Conservation (phyloP, 768 basidiomycete genomes). For the Agaricus blazei region DNA sequence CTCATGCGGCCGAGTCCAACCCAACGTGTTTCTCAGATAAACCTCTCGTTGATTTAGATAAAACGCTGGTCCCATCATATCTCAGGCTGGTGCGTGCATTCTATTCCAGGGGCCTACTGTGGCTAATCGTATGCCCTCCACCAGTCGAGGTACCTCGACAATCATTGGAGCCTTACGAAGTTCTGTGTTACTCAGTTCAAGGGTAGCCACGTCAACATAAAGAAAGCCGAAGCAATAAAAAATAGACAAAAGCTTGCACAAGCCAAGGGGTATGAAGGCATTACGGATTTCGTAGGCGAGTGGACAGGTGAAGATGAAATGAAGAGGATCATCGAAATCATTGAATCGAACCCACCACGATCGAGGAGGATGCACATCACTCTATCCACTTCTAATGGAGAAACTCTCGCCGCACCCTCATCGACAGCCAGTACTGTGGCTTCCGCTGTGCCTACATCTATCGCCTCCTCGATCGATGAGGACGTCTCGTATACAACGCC, state of each 20-base stretch:
- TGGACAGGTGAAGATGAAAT: conserved; percentile 65
- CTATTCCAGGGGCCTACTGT: neutral
- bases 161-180: conserved; percentile 83
- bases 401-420: conserved; percentile 8
- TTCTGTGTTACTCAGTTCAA: conserved; percentile 85
- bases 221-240: conserved; percentile 54
- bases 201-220: conserved; percentile 48
- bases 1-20: conserved; percentile 90
- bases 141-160: conserved; percentile 72
- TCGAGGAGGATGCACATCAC: conserved; percentile 27
- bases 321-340: conserved; percentile 43
- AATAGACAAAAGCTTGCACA: conserved; percentile 48
- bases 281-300: conserved; percentile 44
- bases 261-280: conserved; percentile 57
- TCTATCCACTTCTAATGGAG: conserved; percentile 13
- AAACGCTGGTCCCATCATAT: conserved; percentile 66
- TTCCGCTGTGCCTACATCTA: neutral
- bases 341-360: conserved; percentile 40
- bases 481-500: conserved; percentile 34
- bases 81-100: conserved; percentile 54
- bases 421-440: conserved; percentile 9
- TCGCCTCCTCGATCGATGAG: neutral
- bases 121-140: neutral
- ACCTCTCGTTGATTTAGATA: conserved; percentile 65
- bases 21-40: conserved; percentile 78